Evolutionary conservation across 2,329 filamentous ascomycete species (phyloP).

Genomic region (Apiospora rasikravindrae): DNA sequence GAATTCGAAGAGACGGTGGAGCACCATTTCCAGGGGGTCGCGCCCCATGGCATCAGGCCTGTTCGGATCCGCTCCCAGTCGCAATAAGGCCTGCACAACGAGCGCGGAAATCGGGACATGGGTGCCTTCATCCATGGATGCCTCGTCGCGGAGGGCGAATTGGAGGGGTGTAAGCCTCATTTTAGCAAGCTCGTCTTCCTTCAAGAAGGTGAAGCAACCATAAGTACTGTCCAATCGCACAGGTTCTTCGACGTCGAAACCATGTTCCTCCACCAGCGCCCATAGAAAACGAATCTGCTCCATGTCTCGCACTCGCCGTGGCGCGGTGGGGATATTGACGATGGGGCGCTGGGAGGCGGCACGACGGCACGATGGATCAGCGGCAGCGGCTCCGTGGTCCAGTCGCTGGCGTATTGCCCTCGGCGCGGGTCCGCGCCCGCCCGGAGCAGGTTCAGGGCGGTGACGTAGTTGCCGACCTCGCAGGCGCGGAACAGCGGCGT

Average conservation of each 20-base stretch:
- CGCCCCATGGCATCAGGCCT: not conserved
- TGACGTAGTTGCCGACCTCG: not conserved
- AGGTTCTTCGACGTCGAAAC: not conserved
- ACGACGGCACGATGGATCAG: not conserved
- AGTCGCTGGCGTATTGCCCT: not conserved
- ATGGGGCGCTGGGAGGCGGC: not conserved
- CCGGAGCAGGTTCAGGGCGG: not conserved
- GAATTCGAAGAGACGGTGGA: too few species aligned
- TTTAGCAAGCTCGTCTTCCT: too few species aligned
- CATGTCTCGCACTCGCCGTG: too few species aligned
- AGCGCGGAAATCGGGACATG: too few species aligned
- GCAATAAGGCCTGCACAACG: not conserved
- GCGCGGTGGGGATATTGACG: not conserved
- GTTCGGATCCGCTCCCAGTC: not conserved
- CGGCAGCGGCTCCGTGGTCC: too few species aligned
- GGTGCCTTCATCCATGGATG: not conserved
- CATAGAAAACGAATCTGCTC: not conserved
- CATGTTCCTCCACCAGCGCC: not conserved
- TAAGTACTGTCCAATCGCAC: not conserved
- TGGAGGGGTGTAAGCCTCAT: not conserved
- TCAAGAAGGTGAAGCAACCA: too few species aligned
- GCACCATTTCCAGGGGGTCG: too few species aligned
- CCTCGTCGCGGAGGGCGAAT: not conserved
- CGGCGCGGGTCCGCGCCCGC: too few species aligned
- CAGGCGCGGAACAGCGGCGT: not conserved